Base-by-base conservation (phyloP, 306 rosid genomes). In the Oemleria cerasiformis region DNA sequence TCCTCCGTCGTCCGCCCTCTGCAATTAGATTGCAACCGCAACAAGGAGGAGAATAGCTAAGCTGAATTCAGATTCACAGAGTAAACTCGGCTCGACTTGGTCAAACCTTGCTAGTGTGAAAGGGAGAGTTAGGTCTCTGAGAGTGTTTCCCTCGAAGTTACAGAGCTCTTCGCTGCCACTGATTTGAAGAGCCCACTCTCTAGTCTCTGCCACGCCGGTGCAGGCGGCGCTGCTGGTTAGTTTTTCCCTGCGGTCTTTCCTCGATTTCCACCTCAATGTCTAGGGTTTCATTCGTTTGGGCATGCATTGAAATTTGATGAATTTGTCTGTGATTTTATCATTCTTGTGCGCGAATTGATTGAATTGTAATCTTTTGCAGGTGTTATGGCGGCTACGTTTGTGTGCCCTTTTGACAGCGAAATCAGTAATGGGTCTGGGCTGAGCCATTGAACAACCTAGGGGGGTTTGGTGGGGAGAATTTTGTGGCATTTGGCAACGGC, bases 361-460 rank as follows among this genome's bases (percentile, higher is more conserved):
- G 20, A 41, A 63, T 66, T 63, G 74, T 23, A 58, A 68, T 77
- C 64, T 73, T 72, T n/a, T 77, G 51, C 81, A 94, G 98, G 97
- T 77, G 81, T 96, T 19, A 87, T 91, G 58, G 98, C 97, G 36
- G 98, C 98, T 58, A 91, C 98, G 36, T 87, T 94, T 72, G 87
- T 94, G 53, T 94, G 97, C 66, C 98, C 98, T 3, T 80, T 94
- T 82, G 98, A 94, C n/a, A n/a, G n/a, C n/a, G n/a, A n/a, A n/a
- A n/a, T n/a, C n/a, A n/a, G n/a, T n/a, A n/a, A n/a, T n/a, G n/a
- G n/a, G n/a, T n/a, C n/a, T n/a, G n/a, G n/a, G n/a, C n/a, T n/a
- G n/a, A n/a, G n/a, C n/a, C n/a, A n/a, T n/a, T n/a, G n/a, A n/a
- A n/a, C n/a, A n/a, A n/a, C n/a, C n/a, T n/a, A n/a, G n/a, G n/a